These are phyloP conservation scores for Funneliformis mosseae DNA, from an alignment of 192 early-diverging fungal species.

Conservation along the genomic window DNA sequence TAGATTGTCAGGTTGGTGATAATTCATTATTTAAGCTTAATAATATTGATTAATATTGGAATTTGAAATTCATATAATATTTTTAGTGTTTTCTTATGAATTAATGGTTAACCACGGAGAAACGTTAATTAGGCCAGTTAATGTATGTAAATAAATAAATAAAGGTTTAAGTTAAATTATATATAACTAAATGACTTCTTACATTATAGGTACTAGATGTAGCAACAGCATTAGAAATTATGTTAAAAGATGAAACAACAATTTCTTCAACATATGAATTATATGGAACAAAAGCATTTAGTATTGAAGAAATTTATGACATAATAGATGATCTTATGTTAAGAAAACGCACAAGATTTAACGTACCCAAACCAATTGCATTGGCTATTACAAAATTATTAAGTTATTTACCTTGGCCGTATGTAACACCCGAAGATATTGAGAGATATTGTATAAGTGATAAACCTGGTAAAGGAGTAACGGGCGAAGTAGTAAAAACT, in stretches of 20 bases:
- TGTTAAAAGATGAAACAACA: slow-evolving; percentile 71
- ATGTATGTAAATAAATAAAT: slow-evolving; percentile 45
- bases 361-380: slow-evolving; percentile 72
- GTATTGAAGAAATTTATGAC: slow-evolving; percentile 70
- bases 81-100: slow-evolving; percentile 52
- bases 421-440: slow-evolving; percentile 84
- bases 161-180: background rate
- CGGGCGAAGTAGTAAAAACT: slow-evolving; percentile 54
- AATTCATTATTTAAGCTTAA: slow-evolving; percentile 14
- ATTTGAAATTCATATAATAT: slow-evolving; percentile 13
- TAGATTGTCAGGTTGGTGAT: slow-evolving; percentile 69
- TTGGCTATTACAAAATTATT: slow-evolving; percentile 66
- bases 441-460: slow-evolving; percentile 81
- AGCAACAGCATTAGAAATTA: slow-evolving; percentile 76
- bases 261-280: slow-evolving; percentile 91
- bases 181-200: background rate
- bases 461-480: slow-evolving; percentile 17
- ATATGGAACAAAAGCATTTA: slow-evolving; percentile 71
- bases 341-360: slow-evolving; percentile 44
- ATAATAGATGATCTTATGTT: slow-evolving; percentile 66
- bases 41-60: background rate
- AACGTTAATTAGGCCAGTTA: slow-evolving; percentile 70
- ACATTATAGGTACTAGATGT: slow-evolving; percentile 75
- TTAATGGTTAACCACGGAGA: slow-evolving; percentile 68
- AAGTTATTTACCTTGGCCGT: slow-evolving; percentile 73